A percentile compares a stretch with the other conserved stretches of the same genome.
phyloP scores from a whole-genome alignment of 75 land plant genomes.

The Adiantum capillusveneris region DNA sequence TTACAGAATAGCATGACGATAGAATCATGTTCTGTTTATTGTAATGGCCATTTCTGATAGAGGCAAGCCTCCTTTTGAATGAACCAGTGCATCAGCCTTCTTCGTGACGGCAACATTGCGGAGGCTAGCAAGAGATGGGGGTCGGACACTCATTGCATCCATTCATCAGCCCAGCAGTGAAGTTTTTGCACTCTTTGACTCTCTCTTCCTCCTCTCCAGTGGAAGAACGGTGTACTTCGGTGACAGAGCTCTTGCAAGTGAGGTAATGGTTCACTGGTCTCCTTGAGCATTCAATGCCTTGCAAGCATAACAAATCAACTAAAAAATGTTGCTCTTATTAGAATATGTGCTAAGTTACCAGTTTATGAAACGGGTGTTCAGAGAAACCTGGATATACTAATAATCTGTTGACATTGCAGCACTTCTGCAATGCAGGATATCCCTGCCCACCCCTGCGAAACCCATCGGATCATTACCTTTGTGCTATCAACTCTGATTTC shows the following conservation, averaged over 20 bases:
- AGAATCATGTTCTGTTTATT: too few relatives aligned
- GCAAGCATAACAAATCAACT: background rate
- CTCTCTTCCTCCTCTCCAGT: slow-evolving; percentile 19
- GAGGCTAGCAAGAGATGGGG: slow-evolving; percentile 24
- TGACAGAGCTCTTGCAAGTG: slow-evolving; percentile 8
- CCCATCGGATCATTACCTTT: slow-evolving; percentile 42
- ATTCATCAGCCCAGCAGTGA: slow-evolving; percentile 38
- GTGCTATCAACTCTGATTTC: slow-evolving; percentile 43
- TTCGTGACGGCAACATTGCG: slow-evolving; percentile 16
- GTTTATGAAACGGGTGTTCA: too few relatives aligned
- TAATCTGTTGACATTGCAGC: slow-evolving; percentile 19
- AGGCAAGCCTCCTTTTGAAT: background rate
- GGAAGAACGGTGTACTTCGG: slow-evolving; percentile 28
- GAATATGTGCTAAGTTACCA: too few relatives aligned
- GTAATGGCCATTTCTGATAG: too few relatives aligned
- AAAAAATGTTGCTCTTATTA: too few relatives aligned
- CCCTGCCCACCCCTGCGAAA: slow-evolving; percentile 38
- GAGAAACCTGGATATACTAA: too few relatives aligned
- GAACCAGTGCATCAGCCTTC: slow-evolving; percentile 28
- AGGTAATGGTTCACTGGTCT: background rate
- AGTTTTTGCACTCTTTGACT: slow-evolving; percentile 25
- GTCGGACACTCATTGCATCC: slow-evolving; percentile 22
- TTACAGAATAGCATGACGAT: too few relatives aligned
- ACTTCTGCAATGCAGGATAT: slow-evolving; percentile 31
- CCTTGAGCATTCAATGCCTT: background rate